A percentile compares a stretch with the other conserved stretches of the same genome.
These are phyloP conservation scores for Pelargonium australe DNA, from an alignment of 441 rosid genomes.

Conservation along the genomic window DNA sequence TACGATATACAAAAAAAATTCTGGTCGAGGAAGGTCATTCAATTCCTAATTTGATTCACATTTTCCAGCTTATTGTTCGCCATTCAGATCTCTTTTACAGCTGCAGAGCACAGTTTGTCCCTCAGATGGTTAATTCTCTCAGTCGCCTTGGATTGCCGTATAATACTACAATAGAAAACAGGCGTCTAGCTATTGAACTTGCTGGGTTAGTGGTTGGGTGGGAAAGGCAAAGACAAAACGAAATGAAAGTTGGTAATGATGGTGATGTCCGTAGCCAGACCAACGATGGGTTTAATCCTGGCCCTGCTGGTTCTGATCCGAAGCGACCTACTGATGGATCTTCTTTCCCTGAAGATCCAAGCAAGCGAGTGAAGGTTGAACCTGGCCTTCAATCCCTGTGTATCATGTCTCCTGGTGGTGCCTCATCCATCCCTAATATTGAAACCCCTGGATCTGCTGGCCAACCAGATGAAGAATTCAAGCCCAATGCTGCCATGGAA, in stretches of 20 bases:
- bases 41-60: constrained; percentile 89
- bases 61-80: constrained; percentile 93
- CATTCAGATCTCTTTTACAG: constrained; percentile 93
- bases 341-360: constrained; percentile 67
- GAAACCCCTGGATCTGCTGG: constrained; percentile 94
- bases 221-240: constrained; percentile 95
- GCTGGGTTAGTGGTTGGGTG: constrained; percentile 99
- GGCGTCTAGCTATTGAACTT: constrained; percentile 98
- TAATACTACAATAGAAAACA: constrained; percentile 83
- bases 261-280: constrained; percentile 45
- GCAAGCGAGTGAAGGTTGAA: constrained; percentile 81
- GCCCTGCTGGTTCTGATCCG: constrained; percentile 44
- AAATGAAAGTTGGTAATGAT: constrained; percentile 58
- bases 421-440: constrained; percentile 72
- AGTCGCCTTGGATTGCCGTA: constrained; percentile 97
- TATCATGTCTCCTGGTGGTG: constrained; percentile 92
- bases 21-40: constrained; percentile 99
- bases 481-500: constrained; percentile 99
- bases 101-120: constrained; percentile 98
- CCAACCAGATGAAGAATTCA: constrained; percentile 97
- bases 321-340: constrained; percentile 69
- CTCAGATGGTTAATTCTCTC: constrained; percentile 99
- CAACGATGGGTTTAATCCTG: constrained; percentile 51
- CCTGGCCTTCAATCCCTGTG: constrained; percentile 85
- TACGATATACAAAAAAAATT: constrained; percentile 90